Percentiles rank a stretch among this genome's conserved stretches.
phyloP scores from a whole-genome alignment of 208 protist genomes.

The Jaenimonas drosophilae region DNA sequence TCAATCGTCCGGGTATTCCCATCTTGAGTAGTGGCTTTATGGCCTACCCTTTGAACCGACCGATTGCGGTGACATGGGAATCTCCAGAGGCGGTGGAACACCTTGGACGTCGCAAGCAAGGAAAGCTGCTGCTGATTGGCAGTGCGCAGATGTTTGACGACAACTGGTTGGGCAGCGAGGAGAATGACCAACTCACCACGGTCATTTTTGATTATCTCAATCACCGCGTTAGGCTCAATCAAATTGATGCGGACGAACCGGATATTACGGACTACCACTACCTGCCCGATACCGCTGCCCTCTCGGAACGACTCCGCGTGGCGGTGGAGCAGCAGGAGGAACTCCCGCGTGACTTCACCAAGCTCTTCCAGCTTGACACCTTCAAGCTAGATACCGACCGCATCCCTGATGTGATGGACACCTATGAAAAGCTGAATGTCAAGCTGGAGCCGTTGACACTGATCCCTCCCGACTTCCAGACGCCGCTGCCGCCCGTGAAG shows the following conservation, averaged over 20 bases:
- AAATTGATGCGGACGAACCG: slow-evolving; percentile 92
- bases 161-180: slow-evolving; percentile 90
- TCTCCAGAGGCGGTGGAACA: slow-evolving; percentile 55
- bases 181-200: slow-evolving; percentile 84
- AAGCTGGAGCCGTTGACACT: slow-evolving; percentile 93
- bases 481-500: slow-evolving; percentile 90
- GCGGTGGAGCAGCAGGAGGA: slow-evolving; percentile 94
- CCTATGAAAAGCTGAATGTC: slow-evolving; percentile 86
- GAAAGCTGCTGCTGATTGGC: slow-evolving; percentile 87
- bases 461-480: slow-evolving; percentile 94
- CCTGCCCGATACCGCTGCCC: slow-evolving; percentile 90
- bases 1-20: slow-evolving; percentile 89
- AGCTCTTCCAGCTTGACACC: slow-evolving; percentile 88
- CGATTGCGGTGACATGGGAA: slow-evolving; percentile 82
- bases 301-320: slow-evolving; percentile 88
- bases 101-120: slow-evolving; percentile 66
- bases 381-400: slow-evolving; percentile 93
- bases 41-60: slow-evolving; percentile 93
- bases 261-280: slow-evolving; percentile 93
- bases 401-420: slow-evolving; percentile 90
- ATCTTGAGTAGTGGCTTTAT: slow-evolving; percentile 93
- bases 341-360: slow-evolving; percentile 91
- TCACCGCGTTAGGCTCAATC: slow-evolving; percentile 83
- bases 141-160: slow-evolving; percentile 89
- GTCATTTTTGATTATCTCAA: slow-evolving; percentile 86